Evolutionary conservation across 352 stramenopile genomes (phyloP).

Genomic region (Aphanomyces stellatus): DNA sequence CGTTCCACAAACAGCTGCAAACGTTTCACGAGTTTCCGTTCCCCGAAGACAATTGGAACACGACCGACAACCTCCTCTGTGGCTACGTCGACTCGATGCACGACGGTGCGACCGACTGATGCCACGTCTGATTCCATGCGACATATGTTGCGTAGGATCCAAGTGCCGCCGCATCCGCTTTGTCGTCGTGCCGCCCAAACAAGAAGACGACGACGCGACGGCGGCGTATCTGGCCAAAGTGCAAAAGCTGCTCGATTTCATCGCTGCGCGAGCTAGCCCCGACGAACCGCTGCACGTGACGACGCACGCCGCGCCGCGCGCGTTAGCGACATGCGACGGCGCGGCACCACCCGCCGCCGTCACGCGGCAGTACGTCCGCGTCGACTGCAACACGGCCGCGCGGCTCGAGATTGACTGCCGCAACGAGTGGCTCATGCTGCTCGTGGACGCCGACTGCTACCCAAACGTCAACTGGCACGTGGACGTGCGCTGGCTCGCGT

Average conservation of each 20-base stretch:
- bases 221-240: constrained; percentile 28
- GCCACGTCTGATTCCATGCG: too few species aligned
- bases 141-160: constrained; percentile 22
- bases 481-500: constrained; percentile 71
- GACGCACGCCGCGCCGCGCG: constrained; percentile 28
- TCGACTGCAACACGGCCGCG: constrained; percentile 25
- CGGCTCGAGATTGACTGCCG: constrained; percentile 39
- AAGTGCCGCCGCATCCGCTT: constrained; percentile 70
- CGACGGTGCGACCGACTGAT: constrained; percentile 30
- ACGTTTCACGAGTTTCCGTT: constrained; percentile 59
- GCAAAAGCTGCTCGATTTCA: constrained; percentile 52
- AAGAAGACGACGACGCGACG: constrained; percentile 28
- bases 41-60: constrained; percentile 74
- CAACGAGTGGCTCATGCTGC: constrained; percentile 67
- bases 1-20: constrained; percentile 63
- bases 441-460: constrained; percentile 51
- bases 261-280: constrained; percentile 47
- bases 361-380: constrained; percentile 1
- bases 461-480: constrained; percentile 53
- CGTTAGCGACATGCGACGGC: too few species aligned
- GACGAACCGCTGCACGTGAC: constrained; percentile 43
- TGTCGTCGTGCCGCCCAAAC: constrained; percentile 41
- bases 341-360: neutral
- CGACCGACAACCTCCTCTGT: constrained; percentile 61
- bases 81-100: constrained; percentile 69